Evolutionary conservation across 176 grass and related monocot genomes (phyloP).

Genomic region (Chloris gayana): DNA sequence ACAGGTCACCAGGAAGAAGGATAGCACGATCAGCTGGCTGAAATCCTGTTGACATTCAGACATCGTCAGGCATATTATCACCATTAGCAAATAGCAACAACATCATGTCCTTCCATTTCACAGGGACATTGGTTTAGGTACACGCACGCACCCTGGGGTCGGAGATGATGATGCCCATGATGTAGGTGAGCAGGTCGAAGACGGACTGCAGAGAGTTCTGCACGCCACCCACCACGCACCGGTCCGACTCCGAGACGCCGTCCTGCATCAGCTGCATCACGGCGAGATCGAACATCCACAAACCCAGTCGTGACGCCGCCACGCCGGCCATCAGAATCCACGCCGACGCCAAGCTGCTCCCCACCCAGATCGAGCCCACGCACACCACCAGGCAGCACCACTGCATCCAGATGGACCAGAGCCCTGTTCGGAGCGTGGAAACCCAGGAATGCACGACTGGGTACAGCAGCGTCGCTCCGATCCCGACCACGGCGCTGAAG

Average conservation of each 20-base stretch:
- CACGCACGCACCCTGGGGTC: constrained; percentile 59
- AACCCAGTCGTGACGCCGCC: constrained; percentile 72
- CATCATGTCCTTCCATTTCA: not conserved
- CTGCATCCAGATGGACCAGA: constrained; percentile 92
- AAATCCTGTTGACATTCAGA: constrained; percentile 61
- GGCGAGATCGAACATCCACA: constrained; percentile 96
- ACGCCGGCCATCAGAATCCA: constrained; percentile 95
- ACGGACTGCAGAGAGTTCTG: constrained; percentile 92
- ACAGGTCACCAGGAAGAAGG: constrained; percentile 83
- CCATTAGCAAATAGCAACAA: too few relatives aligned
- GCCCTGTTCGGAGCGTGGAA: constrained; percentile 72
- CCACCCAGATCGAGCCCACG: constrained; percentile 71
- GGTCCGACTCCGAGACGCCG: constrained; percentile 60
- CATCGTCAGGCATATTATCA: too few relatives aligned
- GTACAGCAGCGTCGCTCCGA: constrained; percentile 75
- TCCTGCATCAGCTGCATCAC: constrained; percentile 95
- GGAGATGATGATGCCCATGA: constrained; percentile 94
- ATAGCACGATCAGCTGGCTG: constrained; percentile 65
- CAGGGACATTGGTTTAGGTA: not conserved
- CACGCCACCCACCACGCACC: constrained; percentile 84
- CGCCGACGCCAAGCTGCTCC: constrained; percentile 43
- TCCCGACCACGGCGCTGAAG: constrained; percentile 68
- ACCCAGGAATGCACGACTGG: constrained; percentile 62
- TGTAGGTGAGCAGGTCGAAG: constrained; percentile 85
- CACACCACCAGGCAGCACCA: constrained; percentile 83